Conservation (phyloP, 192 early-diverging fungal genomes). For the Dispira parvispora region DNA sequence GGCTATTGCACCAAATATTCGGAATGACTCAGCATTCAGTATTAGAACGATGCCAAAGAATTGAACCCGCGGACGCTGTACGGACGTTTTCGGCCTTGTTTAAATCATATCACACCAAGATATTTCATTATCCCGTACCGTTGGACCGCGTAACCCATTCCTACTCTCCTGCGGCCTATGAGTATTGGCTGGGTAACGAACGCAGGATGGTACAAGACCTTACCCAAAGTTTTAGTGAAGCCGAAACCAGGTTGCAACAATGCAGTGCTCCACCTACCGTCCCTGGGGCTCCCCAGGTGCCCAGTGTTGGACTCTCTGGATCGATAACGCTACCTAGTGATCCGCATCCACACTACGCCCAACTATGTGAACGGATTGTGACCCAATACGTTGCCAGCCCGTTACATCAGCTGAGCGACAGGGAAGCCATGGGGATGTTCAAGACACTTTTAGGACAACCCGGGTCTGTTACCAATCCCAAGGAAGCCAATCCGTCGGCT, state of each 20-base stretch:
- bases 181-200: slow-evolving; percentile 1
- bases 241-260: background rate
- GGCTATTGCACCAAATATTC: background rate
- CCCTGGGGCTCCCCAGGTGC: background rate
- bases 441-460: no score
- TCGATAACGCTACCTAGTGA: background rate
- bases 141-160: slow-evolving; percentile 1
- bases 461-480: no score
- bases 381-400: background rate
- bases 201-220: background rate
- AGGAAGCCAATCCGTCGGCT: no score
- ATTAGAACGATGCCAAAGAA: background rate
- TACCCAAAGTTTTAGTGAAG: background rate
- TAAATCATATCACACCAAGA: background rate
- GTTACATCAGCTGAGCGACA: no score
- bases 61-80: background rate
- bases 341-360: background rate
- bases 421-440: no score
- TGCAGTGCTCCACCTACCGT: background rate
- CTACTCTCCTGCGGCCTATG: background rate
- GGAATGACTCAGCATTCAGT: background rate
- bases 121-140: background rate
- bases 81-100: background rate
- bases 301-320: background rate
- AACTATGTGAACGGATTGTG: background rate